Conservation (phyloP, 805 yeast species). For the Starmerella bacillaris region DNA sequence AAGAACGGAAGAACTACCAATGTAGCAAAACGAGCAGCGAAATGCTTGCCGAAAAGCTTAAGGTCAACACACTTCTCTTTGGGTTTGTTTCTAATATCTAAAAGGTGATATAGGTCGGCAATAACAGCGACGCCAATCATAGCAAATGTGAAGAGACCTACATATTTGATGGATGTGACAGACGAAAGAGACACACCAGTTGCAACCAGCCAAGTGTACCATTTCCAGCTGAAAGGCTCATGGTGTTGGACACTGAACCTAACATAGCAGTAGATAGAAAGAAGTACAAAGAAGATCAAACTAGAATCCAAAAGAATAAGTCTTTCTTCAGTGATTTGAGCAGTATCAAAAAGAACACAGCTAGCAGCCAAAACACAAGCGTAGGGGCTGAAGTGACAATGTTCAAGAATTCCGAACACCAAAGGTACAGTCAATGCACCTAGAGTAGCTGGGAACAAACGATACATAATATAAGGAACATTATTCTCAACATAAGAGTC, state of each 20-base stretch:
- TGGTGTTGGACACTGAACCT: conserved; percentile 47
- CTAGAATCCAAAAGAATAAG: conserved; percentile 85
- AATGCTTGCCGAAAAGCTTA: conserved; percentile 32
- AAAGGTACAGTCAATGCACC: conserved; percentile 73
- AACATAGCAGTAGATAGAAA: conserved; percentile 58
- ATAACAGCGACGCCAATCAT: conserved; percentile 80
- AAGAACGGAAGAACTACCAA: conserved; percentile 55
- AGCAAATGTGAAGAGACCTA: conserved; percentile 77
- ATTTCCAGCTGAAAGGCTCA: conserved; percentile 52
- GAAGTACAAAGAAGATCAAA: conserved; percentile 70
- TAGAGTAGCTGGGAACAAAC: conserved; percentile 71
- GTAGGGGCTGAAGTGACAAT: conserved; percentile 51
- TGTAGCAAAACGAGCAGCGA: conserved; percentile 48
- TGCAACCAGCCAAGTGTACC: conserved; percentile 86
- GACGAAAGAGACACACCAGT: conserved; percentile 82
- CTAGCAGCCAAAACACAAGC: conserved; percentile 65
- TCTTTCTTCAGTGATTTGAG: conserved; percentile 70
- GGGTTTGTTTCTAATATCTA: conserved; percentile 66
- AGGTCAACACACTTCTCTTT: conserved; percentile 14
- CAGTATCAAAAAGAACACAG: conserved; percentile 48
- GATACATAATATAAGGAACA: conserved; percentile 61
- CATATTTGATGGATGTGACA: conserved; percentile 88
- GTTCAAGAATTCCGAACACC: conserved; percentile 65
- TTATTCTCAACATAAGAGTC: conserved; percentile 54
- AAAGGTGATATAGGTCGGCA: conserved; percentile 37